phyloP scores from a whole-genome alignment of 2,329 filamentous ascomycete species.

The Nannizziopsis arthrosporioides region DNA sequence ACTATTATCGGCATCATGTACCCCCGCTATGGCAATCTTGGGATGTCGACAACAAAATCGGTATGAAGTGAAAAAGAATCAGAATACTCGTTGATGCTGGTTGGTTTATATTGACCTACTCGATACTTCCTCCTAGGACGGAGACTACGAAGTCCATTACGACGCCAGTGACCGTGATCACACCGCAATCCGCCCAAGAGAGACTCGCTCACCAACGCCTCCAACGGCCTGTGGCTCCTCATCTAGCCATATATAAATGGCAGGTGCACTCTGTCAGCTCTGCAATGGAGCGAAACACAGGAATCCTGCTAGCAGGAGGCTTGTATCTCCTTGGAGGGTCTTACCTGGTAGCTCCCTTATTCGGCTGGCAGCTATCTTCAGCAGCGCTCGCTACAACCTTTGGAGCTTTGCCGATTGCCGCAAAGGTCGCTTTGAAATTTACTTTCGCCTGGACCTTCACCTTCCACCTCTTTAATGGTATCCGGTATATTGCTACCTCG shows the following conservation, averaged over 20 bases:
- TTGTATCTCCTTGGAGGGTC: constrained; percentile 70
- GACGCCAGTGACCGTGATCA: background rate
- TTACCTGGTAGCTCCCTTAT: constrained; percentile 66
- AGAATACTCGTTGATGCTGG: too few relatives aligned
- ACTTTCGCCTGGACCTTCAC: constrained; percentile 52
- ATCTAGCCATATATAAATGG: constrained; percentile 73
- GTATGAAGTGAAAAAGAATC: too few relatives aligned
- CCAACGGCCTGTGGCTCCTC: constrained; percentile 68
- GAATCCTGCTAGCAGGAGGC: constrained; percentile 54
- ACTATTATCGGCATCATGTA: too few relatives aligned
- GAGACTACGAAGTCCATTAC: background rate
- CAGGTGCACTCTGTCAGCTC: constrained; percentile 74
- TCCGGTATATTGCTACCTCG: background rate
- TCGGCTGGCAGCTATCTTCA: constrained; percentile 59
- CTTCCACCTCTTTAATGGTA: constrained; percentile 38
- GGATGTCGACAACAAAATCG: too few relatives aligned
- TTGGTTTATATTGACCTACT: too few relatives aligned
- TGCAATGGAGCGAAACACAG: constrained; percentile 70
- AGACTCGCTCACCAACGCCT: constrained; percentile 71
- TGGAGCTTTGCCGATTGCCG: constrained; percentile 46
- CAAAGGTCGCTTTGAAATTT: constrained; percentile 50
- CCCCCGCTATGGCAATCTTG: too few relatives aligned
- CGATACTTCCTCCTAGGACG: too few relatives aligned
- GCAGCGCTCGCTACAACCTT: constrained; percentile 52
- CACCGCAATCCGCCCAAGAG: constrained; percentile 4